These are phyloP conservation scores for Delonix regia DNA, from an alignment of 306 rosid species.

Conservation along the genomic window DNA sequence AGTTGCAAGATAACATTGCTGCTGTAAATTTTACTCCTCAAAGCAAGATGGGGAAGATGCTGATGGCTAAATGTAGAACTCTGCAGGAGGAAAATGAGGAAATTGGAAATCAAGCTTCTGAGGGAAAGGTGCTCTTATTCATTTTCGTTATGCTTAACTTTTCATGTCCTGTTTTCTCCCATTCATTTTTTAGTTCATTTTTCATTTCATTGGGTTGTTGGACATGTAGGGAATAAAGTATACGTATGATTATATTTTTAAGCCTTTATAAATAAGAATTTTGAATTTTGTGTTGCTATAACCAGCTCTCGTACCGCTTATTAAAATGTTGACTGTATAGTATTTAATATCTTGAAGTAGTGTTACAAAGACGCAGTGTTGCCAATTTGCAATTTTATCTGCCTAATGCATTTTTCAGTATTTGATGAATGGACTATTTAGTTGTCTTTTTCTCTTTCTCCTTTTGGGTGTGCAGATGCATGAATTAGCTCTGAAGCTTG, in stretches of 20 bases:
- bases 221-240: not conserved
- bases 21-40: constrained; percentile 88
- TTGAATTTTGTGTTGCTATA: not conserved
- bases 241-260: not conserved
- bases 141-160: constrained; percentile 20
- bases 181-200: constrained; percentile 22
- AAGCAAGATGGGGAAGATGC: constrained; percentile 95
- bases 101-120: constrained; percentile 95
- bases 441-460: not conserved
- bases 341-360: constrained; percentile 13
- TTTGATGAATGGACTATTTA: constrained; percentile 17
- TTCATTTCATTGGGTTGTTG: not conserved
- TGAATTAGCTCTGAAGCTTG: constrained; percentile 80
- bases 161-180: not conserved
- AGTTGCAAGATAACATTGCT: constrained; percentile 83
- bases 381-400: not conserved
- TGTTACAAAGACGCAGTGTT: not conserved
- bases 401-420: not conserved
- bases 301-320: not conserved
- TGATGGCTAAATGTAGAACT: constrained; percentile 95
- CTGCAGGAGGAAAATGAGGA: constrained; percentile 98
- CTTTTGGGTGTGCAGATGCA: constrained; percentile 64
- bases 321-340: not conserved
- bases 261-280: not conserved
- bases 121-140: constrained; percentile 73